Base-by-base conservation (phyloP, 2,329 filamentous ascomycete species). In the Monosporascus sp. region DNA sequence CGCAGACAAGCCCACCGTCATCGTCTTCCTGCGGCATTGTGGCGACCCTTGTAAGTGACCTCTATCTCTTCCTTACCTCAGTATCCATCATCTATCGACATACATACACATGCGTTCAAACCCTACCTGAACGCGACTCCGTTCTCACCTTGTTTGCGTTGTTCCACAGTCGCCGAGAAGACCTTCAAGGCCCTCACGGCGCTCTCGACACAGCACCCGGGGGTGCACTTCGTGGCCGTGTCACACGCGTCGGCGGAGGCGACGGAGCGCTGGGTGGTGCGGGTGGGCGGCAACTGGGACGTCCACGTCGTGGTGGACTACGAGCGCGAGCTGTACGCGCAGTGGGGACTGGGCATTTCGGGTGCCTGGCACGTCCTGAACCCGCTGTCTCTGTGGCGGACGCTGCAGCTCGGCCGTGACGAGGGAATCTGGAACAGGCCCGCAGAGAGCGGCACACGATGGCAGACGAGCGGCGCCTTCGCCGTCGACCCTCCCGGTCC, bases 21-120 rank as follows among this genome's bases (percentile, higher is more conserved):
- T 91, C 20, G 78, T 82, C 17, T 91, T 91, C 63, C 75, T 91
- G 6, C 77, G 87, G 37, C 86, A 90, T 66, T 90, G 86, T 65
- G 87, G 87, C 37, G 89, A 86, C 71, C 87, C 87, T 11, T 89
- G 87, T 87, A 78, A 65, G 78, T 69, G 9, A 24, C 20, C 43
- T 24, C 45, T n/a, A 18, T 37, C 47, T 45, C 44, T 45, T 26
- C 51, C 46, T 20, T 50, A 35, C 35, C 37, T 26, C 6, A 43
- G 7, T n/a, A 5, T 22, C 45, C 35, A 17, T 38, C 24, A 20
- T 15, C 26, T 18, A 35, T 7, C 20, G 44, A 11, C 35, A 18
- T 20, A 18, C 28, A 18, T 46, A 48, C 48, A 22, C n/a, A 5
- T 20, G 18, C 37, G 47, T n/a, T 11, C 41, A n/a, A 38, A 51